These are phyloP conservation scores for Penicillium arizonense DNA, from an alignment of 495 filamentous ascomycete genomes.

Conservation along the genomic window DNA sequence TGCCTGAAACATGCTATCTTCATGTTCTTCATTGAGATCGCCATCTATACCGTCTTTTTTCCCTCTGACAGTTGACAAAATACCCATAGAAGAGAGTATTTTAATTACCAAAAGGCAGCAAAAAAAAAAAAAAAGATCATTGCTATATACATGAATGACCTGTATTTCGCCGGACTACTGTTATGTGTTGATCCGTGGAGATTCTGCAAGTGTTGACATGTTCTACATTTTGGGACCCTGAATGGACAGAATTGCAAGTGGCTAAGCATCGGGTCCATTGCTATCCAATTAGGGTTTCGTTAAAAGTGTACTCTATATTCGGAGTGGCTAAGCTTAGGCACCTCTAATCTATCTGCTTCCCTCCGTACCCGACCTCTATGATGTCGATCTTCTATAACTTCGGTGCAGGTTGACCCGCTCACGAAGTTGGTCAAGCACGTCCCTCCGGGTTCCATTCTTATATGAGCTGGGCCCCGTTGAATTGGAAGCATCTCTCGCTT, in stretches of 20 bases:
- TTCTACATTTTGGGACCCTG: neutral
- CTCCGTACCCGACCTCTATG: neutral
- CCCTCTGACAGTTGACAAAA: no score
- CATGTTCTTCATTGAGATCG: no score
- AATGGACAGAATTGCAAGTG: neutral
- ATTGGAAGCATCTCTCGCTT: neutral
- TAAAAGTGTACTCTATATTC: neutral
- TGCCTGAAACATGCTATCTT: no score
- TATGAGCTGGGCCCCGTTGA: neutral
- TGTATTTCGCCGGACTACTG: neutral
- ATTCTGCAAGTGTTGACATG: neutral
- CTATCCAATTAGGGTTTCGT: neutral
- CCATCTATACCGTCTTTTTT: no score
- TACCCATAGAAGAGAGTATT: no score
- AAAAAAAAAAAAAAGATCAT: no score
- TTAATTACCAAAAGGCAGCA: no score
- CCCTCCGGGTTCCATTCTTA: neutral
- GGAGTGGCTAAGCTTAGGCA: neutral
- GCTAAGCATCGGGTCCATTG: neutral
- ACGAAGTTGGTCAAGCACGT: neutral
- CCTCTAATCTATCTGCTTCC: neutral
- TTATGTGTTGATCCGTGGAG: slow-evolving; percentile 1
- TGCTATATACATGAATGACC: no score
- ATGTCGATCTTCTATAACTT: slow-evolving; percentile 4
- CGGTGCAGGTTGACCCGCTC: neutral